A percentile compares a stretch with the other conserved stretches of the same genome.
phyloP scores from a whole-genome alignment of 192 early-diverging fungal species.

The Podochytrium sp. region DNA sequence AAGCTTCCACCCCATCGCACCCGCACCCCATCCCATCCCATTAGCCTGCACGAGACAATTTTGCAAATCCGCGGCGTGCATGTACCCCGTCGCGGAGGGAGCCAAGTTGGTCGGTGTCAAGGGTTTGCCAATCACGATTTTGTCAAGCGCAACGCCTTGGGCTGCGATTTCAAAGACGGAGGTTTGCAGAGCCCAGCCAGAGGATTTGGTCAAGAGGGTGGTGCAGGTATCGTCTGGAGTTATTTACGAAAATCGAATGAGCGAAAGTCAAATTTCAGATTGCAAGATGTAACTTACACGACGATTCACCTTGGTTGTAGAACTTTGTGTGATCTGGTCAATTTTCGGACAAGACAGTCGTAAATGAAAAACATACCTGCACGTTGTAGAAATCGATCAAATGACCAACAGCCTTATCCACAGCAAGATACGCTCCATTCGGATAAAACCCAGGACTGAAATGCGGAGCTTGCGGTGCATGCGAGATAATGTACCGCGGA shows the following conservation, averaged over 20 bases:
- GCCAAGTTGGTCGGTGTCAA: slow-evolving; percentile 39
- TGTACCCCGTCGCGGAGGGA: slow-evolving; percentile 46
- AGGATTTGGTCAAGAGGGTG: slow-evolving; percentile 26
- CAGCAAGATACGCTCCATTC: neutral
- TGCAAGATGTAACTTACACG: too few relatives aligned
- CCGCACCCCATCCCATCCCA: slow-evolving; percentile 38
- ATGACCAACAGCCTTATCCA: slow-evolving; percentile 5
- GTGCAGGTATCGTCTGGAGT: slow-evolving; percentile 34
- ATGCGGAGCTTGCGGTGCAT: slow-evolving; percentile 19
- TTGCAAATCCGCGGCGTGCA: slow-evolving; percentile 30
- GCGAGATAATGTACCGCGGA: slow-evolving; percentile 12
- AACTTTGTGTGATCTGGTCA: too few relatives aligned
- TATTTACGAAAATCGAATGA: too few relatives aligned
- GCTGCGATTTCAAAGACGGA: slow-evolving; percentile 36
- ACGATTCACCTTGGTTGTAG: slow-evolving; percentile 13
- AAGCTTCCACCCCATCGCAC: slow-evolving; percentile 46
- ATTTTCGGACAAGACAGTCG: too few relatives aligned
- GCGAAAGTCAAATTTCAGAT: too few relatives aligned
- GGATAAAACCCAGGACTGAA: neutral
- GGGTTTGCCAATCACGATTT: slow-evolving; percentile 45
- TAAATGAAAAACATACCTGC: too few relatives aligned
- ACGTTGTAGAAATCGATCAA: slow-evolving; percentile 14
- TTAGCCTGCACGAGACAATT: slow-evolving; percentile 37
- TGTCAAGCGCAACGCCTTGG: slow-evolving; percentile 24
- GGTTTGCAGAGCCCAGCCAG: slow-evolving; percentile 28